Conservation (phyloP, 805 yeast genomes). For the Kregervanrija delftensis region DNA sequence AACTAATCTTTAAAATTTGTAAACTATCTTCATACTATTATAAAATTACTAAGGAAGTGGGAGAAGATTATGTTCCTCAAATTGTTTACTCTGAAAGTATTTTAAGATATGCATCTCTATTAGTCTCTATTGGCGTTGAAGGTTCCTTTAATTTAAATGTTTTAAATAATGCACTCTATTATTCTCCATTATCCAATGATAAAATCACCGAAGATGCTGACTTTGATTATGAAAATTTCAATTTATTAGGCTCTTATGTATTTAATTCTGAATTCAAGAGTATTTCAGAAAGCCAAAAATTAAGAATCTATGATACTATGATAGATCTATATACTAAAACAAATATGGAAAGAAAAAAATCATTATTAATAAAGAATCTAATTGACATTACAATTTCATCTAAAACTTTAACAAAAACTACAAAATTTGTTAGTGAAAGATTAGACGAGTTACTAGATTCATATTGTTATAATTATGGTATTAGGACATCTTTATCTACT, state of each 20-base stretch:
- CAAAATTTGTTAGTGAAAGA: constrained; percentile 8
- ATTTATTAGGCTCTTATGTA: constrained; percentile 39
- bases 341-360: constrained; percentile 58
- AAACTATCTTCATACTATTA: constrained; percentile 37
- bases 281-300: constrained; percentile 46
- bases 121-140: constrained; percentile 44
- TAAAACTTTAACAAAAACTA: constrained; percentile 7
- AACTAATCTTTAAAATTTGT: constrained; percentile 32
- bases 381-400: constrained; percentile 36
- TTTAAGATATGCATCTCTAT: constrained; percentile 54
- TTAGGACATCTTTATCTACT: constrained; percentile 15
- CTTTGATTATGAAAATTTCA: constrained; percentile 35
- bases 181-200: constrained; percentile 17
- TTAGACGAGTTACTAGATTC: constrained; percentile 32
- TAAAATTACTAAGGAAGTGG: constrained; percentile 44
- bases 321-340: constrained; percentile 58
- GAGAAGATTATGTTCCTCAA: constrained; percentile 77
- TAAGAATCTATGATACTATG: constrained; percentile 56
- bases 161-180: constrained; percentile 39
- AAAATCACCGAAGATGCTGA: constrained; percentile 3
- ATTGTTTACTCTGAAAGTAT: constrained; percentile 69
- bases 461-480: constrained; percentile 48
- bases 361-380: constrained; percentile 62
- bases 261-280: constrained; percentile 37
- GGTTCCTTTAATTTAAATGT: constrained; percentile 39